Base-by-base conservation (phyloP, 441 rosid species). In the Eruca vesicaria region DNA sequence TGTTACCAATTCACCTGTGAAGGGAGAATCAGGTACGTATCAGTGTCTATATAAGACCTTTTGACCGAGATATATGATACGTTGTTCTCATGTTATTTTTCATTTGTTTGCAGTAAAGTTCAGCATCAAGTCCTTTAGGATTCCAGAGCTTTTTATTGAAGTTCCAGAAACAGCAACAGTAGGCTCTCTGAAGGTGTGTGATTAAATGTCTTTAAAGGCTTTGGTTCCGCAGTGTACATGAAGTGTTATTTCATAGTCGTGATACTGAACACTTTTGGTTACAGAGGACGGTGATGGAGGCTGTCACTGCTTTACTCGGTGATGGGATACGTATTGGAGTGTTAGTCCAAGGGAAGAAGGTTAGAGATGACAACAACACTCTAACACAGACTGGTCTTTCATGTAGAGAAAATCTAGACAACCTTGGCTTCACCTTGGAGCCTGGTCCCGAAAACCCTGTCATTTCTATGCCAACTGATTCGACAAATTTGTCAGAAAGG, bases 81-180 rank as follows among this genome's bases (percentile, higher is more conserved):
- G 53, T 45, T 48, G 71, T 59, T 63, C 79, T 78, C 52, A 83
- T 73, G 28, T 50, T 41, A 33, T 50, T 14, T n/a, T 45, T 14
- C 69, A 55, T 75, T n/a, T 64, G 61, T 72, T 38, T 72, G 48
- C 88, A 88, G 88, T 84, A 72, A 86, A 84, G 76, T 82, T 88
- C 62, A 85, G 87, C 83, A 86, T 88, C 29, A 85, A 86, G 78
- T 88, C 89, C 55, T 79, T 88, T 66, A 86, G 66, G 68, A 81
- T 88, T 53, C 92, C 90, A 0, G 89, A 88, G 83, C 86, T 86
- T 53, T 77, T 79, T 66, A 71, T 88, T 43, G 89, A 88, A 80
- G 85, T 86, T 65, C 86, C 90, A 5, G 83, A 85, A 82, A 82
- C 80, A 55, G 85, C 84, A 21, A 86, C 90, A 7, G 76, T 88